Conservation (phyloP, 2,329 filamentous ascomycete species). For the Monosporascus sp. region DNA sequence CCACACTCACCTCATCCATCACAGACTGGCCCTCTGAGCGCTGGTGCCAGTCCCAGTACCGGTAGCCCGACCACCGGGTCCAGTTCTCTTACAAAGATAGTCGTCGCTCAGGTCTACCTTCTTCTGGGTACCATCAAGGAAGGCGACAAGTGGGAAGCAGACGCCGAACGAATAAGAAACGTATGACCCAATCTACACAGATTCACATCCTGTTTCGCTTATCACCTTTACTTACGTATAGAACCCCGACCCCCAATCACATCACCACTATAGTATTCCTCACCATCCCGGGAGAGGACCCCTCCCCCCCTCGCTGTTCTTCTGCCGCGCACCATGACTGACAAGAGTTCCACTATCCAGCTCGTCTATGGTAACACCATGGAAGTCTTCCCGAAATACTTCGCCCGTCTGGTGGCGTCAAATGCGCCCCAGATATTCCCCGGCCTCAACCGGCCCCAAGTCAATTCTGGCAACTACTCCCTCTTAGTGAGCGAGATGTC, state of each 20-base stretch:
- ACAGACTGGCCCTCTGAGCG: constrained; percentile 51
- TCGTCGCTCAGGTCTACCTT: constrained; percentile 91
- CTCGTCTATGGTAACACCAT: constrained; percentile 97
- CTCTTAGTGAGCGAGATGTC: constrained; percentile 78
- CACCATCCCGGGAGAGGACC: not conserved
- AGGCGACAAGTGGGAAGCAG: constrained; percentile 86
- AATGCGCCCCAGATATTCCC: constrained; percentile 92
- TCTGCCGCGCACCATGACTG: constrained; percentile 4
- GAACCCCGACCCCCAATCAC: not conserved
- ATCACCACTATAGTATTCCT: not conserved
- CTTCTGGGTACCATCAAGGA: constrained; percentile 92
- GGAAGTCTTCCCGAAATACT: constrained; percentile 97
- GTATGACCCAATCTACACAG: constrained; percentile 41
- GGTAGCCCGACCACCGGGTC: constrained; percentile 55
- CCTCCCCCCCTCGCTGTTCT: constrained; percentile 3
- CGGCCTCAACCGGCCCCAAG: constrained; percentile 64
- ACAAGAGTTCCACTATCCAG: constrained; percentile 38
- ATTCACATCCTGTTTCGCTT: constrained; percentile 1
- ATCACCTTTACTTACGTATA: not conserved
- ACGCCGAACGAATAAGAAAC: constrained; percentile 88
- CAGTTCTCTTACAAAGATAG: constrained; percentile 80
- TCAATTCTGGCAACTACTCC: constrained; percentile 77
- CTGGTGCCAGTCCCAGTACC: constrained; percentile 56
- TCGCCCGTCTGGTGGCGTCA: constrained; percentile 83
- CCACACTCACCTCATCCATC: constrained; percentile 53